A percentile compares a stretch with the other conserved stretches of the same genome.
Conservation (phyloP, 2,329 filamentous ascomycete genomes). For the Colletotrichum filicis region DNA sequence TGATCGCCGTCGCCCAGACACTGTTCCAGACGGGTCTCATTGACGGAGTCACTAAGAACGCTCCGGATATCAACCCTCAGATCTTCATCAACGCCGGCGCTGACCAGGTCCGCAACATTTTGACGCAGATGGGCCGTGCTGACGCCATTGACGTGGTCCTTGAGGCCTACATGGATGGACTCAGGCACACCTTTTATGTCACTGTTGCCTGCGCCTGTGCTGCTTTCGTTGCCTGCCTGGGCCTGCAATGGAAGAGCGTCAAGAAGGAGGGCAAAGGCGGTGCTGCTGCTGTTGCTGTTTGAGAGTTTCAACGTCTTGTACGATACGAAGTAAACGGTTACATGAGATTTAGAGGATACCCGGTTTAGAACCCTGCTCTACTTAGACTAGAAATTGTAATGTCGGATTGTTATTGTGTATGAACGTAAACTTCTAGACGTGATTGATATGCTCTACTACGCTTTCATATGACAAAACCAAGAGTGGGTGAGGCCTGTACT, state of each 20-base stretch:
- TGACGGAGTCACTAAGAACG: slow-evolving; percentile 56
- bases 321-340: slow-evolving; percentile 8
- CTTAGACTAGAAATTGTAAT: slow-evolving; percentile 21
- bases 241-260: slow-evolving; percentile 65
- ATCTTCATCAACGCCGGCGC: slow-evolving; percentile 65
- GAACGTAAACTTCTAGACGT: not conserved
- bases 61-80: slow-evolving; percentile 56
- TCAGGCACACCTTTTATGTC: slow-evolving; percentile 64
- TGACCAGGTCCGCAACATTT: slow-evolving; percentile 57
- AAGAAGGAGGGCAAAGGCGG: slow-evolving; percentile 52
- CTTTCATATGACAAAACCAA: too few species aligned
- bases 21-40: slow-evolving; percentile 75
- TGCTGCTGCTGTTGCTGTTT: slow-evolving; percentile 39
- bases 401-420: not conserved
- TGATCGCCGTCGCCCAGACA: slow-evolving; percentile 73
- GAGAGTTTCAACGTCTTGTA: not conserved
- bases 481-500: too few species aligned
- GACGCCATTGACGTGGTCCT: slow-evolving; percentile 56
- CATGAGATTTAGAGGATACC: slow-evolving; percentile 17
- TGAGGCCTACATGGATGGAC: slow-evolving; percentile 59
- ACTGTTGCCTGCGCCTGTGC: slow-evolving; percentile 58
- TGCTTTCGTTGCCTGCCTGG: slow-evolving; percentile 56
- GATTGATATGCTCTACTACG: not conserved
- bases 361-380: slow-evolving; percentile 9
- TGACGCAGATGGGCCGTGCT: slow-evolving; percentile 52